A percentile compares a stretch with the other conserved stretches of the same genome.
Evolutionary conservation across 345 rosid species (phyloP).

Genomic region (Euphorbia pulcherrima): DNA sequence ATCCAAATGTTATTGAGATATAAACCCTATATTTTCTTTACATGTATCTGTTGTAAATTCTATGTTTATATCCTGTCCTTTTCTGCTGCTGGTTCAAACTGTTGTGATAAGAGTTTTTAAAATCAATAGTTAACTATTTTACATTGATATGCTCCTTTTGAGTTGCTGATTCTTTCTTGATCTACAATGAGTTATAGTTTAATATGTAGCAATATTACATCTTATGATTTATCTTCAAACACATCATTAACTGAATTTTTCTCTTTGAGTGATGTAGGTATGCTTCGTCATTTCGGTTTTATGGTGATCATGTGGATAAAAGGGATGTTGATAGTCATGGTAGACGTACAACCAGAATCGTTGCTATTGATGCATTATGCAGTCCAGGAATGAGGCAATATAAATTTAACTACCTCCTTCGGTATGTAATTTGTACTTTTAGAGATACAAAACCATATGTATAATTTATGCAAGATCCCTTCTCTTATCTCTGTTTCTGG

Average conservation of each 20-base stretch:
- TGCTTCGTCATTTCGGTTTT: constrained; percentile 84
- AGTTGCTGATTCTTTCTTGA: neutral
- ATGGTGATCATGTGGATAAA: constrained; percentile 70
- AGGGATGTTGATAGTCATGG: constrained; percentile 48
- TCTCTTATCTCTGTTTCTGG: neutral
- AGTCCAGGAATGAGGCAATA: constrained; percentile 61
- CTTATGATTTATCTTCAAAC: constrained; percentile 4
- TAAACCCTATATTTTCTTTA: constrained; percentile 1
- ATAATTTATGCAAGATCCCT: neutral
- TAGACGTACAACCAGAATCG: constrained; percentile 61
- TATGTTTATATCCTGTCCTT: neutral
- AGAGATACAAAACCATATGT: neutral
- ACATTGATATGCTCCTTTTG: neutral
- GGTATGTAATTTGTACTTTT: constrained; percentile 40
- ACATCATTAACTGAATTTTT: constrained; percentile 20
- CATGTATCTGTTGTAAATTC: neutral
- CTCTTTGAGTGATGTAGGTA: constrained; percentile 48
- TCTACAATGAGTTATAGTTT: neutral
- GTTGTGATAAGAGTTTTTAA: neutral
- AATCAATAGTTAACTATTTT: neutral
- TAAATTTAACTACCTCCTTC: constrained; percentile 41
- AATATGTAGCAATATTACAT: neutral
- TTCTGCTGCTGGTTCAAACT: neutral
- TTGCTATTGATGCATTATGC: constrained; percentile 84
- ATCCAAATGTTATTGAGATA: neutral